Percentiles rank a stretch among this genome's conserved stretches.
Evolutionary conservation across 2,329 filamentous ascomycete genomes (phyloP).

Genomic region (Stylonectria norvegica): DNA sequence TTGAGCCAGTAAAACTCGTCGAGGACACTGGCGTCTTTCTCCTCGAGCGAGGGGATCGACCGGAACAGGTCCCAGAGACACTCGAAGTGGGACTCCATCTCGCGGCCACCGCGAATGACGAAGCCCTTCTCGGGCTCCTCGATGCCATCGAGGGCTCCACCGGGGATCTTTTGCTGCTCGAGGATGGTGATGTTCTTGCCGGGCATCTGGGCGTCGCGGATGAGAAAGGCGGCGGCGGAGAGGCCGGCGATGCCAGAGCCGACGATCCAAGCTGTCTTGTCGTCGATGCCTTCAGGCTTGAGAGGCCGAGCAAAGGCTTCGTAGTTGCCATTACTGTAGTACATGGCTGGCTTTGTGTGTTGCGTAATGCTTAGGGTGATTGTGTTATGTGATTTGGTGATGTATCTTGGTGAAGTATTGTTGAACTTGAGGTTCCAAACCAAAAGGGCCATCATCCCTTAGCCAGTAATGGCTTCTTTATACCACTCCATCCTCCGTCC

Average conservation of each 20-base stretch:
- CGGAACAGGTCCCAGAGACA: slow-evolving; percentile 29
- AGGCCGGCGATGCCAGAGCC: slow-evolving; percentile 13
- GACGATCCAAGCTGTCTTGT: slow-evolving; percentile 12
- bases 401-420: too few relatives aligned
- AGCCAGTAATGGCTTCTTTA: too few relatives aligned
- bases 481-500: too few relatives aligned
- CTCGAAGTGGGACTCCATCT: slow-evolving; percentile 30
- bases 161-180: slow-evolving; percentile 10
- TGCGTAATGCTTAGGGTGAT: too few relatives aligned
- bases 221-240: slow-evolving; percentile 12
- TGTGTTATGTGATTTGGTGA: too few relatives aligned
- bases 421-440: too few relatives aligned
- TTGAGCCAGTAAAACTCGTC: slow-evolving; percentile 33
- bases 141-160: slow-evolving; percentile 12
- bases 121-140: slow-evolving; percentile 23
- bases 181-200: slow-evolving; percentile 15
- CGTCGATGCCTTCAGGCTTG: slow-evolving; percentile 16
- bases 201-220: slow-evolving; percentile 14
- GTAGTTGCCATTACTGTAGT: slow-evolving; percentile 14
- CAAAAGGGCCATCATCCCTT: too few relatives aligned
- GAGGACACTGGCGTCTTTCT: slow-evolving; percentile 25
- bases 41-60: slow-evolving; percentile 28
- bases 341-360: too few relatives aligned
- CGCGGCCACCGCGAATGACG: slow-evolving; percentile 29
- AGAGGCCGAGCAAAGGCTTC: slow-evolving; percentile 13